Evolutionary conservation across 73 alveolate species (phyloP).

Genomic region (Stentor coeruleus): DNA sequence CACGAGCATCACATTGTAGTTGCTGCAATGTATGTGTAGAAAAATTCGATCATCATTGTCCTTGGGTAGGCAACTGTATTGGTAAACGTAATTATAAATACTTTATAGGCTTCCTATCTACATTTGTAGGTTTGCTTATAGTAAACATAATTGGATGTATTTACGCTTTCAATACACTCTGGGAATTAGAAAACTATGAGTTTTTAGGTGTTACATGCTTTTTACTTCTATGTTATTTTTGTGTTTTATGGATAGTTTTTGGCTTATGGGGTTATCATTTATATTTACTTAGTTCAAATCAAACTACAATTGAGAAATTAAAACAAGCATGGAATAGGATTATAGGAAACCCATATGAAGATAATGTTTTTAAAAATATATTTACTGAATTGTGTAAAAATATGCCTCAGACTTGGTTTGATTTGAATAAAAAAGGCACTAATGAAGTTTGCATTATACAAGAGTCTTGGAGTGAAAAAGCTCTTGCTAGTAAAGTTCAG

Average conservation of each 20-base stretch:
- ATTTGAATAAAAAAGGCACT: background rate
- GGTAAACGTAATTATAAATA: conserved; percentile 22
- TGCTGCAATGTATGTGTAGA: conserved; percentile 28
- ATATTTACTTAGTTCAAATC: background rate
- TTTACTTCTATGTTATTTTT: background rate
- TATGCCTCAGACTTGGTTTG: background rate
- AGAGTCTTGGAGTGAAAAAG: background rate
- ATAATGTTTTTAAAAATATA: background rate
- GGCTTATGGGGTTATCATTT: conserved; percentile 17
- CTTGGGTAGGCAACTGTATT: conserved; percentile 28
- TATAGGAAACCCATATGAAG: background rate
- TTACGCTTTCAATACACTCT: background rate
- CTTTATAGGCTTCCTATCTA: background rate
- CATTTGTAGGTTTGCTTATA: background rate
- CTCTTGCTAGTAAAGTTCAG: background rate
- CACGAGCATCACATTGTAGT: conserved; percentile 23
- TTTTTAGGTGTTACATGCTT: too few species aligned
- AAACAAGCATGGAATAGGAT: background rate
- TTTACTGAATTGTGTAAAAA: background rate
- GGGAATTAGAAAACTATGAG: background rate
- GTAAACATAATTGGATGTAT: background rate
- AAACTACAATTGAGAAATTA: background rate
- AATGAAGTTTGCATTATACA: background rate
- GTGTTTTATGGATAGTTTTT: background rate
- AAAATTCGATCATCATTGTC: conserved; percentile 28